Percentiles rank a stretch among this genome's conserved stretches.
Conservation (phyloP, 352 stramenopile species). For the Globisporangium spiculum region DNA sequence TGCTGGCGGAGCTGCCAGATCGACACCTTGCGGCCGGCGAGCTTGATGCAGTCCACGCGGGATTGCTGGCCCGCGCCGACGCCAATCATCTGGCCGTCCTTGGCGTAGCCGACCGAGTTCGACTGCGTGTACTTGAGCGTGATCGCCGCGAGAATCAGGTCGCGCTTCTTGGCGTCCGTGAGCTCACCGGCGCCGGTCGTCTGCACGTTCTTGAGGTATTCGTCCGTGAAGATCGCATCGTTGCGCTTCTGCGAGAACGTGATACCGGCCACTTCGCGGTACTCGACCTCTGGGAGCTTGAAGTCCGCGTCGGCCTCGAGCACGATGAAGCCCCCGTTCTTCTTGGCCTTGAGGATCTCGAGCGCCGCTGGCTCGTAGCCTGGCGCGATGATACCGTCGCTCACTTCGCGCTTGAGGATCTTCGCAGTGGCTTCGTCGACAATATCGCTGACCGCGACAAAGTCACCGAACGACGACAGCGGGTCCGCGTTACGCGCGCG, state of each 20-base stretch:
- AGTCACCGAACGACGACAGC: constrained; percentile 99
- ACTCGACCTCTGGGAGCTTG: constrained; percentile 93
- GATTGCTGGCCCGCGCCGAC: constrained; percentile 99
- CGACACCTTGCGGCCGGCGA: constrained; percentile 96
- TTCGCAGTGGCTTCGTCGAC: constrained; percentile 98
- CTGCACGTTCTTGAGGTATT: constrained; percentile 93
- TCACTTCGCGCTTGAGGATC: constrained; percentile 99
- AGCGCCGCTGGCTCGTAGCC: constrained; percentile 97
- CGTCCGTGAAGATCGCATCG: constrained; percentile 92
- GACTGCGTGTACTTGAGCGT: constrained; percentile 99
- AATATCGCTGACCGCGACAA: constrained; percentile 96
- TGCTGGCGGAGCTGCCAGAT: constrained; percentile 99
- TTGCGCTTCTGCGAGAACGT: constrained; percentile 99
- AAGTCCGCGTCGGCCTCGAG: constrained; percentile 94
- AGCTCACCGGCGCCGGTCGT: constrained; percentile 87
- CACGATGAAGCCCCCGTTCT: constrained; percentile 99
- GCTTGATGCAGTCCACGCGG: constrained; percentile 99
- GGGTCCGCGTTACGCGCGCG: constrained; percentile 98
- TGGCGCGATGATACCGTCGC: constrained; percentile 98
- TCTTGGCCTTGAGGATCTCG: constrained; percentile 98
- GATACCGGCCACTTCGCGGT: constrained; percentile 98
- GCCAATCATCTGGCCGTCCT: constrained; percentile 99
- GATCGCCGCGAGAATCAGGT: constrained; percentile 98
- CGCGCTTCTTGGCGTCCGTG: constrained; percentile 91
- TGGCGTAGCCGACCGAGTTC: constrained; percentile 99